A percentile compares a stretch with the other conserved stretches of the same genome.
These are phyloP conservation scores for Sugiyamaella americana DNA, from an alignment of 805 yeast species.

Conservation along the genomic window DNA sequence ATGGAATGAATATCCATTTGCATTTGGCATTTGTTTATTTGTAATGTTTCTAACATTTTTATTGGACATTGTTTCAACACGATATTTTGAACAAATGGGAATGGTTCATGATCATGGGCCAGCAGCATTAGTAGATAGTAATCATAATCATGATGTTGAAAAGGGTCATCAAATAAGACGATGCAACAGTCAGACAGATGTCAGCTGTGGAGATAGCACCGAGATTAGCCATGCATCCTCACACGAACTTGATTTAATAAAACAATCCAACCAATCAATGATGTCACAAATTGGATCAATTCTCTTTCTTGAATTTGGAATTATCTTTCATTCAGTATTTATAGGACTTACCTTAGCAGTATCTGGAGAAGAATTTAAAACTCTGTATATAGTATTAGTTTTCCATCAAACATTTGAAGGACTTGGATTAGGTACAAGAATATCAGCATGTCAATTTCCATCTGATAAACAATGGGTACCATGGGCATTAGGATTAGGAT, in stretches of 20 bases:
- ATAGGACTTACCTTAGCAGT: conserved; percentile 74
- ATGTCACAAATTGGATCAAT: conserved; percentile 38
- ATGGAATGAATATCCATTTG: conserved; percentile 53
- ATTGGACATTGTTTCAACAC: conserved; percentile 18
- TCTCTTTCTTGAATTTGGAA: conserved; percentile 69
- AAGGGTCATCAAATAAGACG: no score
- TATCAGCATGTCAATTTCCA: conserved; percentile 60
- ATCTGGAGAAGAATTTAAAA: conserved; percentile 67
- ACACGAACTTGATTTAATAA: not conserved
- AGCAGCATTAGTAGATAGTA: conserved; percentile 9
- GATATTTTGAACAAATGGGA: conserved; percentile 16
- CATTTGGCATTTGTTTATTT: conserved; percentile 48
- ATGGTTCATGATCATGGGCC: conserved; percentile 23
- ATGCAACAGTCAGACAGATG: no score
- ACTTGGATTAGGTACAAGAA: conserved; percentile 74
- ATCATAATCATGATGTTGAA: not conserved
- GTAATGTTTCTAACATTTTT: conserved; percentile 35
- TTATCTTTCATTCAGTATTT: conserved; percentile 76
- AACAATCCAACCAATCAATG: not conserved
- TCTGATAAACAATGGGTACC: conserved; percentile 42
- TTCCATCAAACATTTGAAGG: conserved; percentile 78
- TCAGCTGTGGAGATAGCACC: not conserved
- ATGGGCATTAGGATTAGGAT: conserved; percentile 45
- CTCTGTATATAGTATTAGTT: conserved; percentile 53
- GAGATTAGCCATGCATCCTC: no score